A percentile compares a stretch with the other conserved stretches of the same genome.
phyloP scores from a whole-genome alignment of 2,329 filamentous ascomycete species.

The Trichoderma semiorbis region DNA sequence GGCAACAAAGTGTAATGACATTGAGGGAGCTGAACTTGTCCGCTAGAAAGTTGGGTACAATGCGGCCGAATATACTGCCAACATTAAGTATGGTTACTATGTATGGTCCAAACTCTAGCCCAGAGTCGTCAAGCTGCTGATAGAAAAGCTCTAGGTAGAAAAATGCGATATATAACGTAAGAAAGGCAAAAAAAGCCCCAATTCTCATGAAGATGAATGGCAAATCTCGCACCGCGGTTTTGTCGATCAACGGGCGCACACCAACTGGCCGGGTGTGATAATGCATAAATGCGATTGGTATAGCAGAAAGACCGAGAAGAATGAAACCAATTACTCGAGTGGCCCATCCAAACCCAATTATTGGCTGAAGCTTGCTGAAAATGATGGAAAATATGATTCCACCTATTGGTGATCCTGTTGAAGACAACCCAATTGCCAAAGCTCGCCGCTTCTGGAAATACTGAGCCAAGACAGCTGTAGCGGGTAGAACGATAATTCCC shows the following conservation, averaged over 20 bases:
- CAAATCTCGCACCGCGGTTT: background rate
- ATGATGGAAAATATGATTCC: too few species aligned
- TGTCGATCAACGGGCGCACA: background rate
- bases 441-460: too few species aligned
- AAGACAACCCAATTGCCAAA: too few species aligned
- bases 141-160: background rate
- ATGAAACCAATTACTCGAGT: too few species aligned
- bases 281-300: slow-evolving; percentile 37
- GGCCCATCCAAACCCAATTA: too few species aligned
- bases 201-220: background rate
- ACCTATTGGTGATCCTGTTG: too few species aligned
- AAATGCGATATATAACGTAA: background rate
- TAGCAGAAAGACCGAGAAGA: background rate
- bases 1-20: too few species aligned
- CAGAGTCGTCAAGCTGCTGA: slow-evolving; percentile 22
- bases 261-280: slow-evolving; percentile 34
- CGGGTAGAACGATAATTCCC: too few species aligned
- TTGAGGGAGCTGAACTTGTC: too few species aligned
- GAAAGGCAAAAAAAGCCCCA: background rate
- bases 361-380: too few species aligned
- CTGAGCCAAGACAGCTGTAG: too few species aligned
- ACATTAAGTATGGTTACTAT: slow-evolving; percentile 37
- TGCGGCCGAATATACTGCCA: slow-evolving; percentile 41
- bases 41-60: too few species aligned
- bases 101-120: slow-evolving; percentile 41